These are phyloP conservation scores for Trypanosoma cruzi DNA, from an alignment of 208 protist genomes.

Conservation along the genomic window DNA sequence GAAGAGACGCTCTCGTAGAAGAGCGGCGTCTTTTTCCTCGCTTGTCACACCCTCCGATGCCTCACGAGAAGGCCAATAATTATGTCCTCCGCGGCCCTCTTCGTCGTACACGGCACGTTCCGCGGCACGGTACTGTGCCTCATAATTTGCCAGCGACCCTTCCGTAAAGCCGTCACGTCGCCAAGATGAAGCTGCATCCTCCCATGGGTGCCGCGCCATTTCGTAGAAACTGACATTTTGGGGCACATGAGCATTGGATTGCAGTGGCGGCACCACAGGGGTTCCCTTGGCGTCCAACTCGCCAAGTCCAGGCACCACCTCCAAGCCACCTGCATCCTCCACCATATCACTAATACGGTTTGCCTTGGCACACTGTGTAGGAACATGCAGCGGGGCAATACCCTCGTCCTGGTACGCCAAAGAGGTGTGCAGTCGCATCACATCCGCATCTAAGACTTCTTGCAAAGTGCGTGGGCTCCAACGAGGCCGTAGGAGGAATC, in stretches of 20 bases:
- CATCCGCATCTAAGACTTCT: conserved; percentile 53
- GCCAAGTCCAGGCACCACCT: conserved; percentile 70
- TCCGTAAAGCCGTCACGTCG: conserved; percentile 85
- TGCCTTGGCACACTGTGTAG: conserved; percentile 55
- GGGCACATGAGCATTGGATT: conserved; percentile 74
- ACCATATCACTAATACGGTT: conserved; percentile 77
- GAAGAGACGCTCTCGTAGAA: conserved; percentile 83
- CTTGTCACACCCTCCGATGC: conserved; percentile 49
- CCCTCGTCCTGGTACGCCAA: conserved; percentile 68
- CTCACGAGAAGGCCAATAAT: conserved; percentile 84
- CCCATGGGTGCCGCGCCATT: conserved; percentile 92
- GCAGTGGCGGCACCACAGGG: conserved; percentile 48
- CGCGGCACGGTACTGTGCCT: conserved; percentile 84
- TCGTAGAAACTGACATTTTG: conserved; percentile 92
- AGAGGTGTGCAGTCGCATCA: conserved; percentile 42
- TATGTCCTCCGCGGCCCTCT: conserved; percentile 51
- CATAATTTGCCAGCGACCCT: conserved; percentile 85
- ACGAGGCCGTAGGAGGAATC: conserved; percentile 76
- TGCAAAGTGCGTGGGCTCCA: conserved; percentile 82
- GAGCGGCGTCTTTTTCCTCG: conserved; percentile 42
- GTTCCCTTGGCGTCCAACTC: conserved; percentile 61
- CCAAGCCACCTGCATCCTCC: conserved; percentile 80
- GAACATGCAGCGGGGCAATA: conserved; percentile 54
- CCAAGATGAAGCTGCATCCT: conserved; percentile 82
- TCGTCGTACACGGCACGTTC: conserved; percentile 83